Conservation (phyloP, 139 green algal genomes). For the Haematococcus sp. region DNA sequence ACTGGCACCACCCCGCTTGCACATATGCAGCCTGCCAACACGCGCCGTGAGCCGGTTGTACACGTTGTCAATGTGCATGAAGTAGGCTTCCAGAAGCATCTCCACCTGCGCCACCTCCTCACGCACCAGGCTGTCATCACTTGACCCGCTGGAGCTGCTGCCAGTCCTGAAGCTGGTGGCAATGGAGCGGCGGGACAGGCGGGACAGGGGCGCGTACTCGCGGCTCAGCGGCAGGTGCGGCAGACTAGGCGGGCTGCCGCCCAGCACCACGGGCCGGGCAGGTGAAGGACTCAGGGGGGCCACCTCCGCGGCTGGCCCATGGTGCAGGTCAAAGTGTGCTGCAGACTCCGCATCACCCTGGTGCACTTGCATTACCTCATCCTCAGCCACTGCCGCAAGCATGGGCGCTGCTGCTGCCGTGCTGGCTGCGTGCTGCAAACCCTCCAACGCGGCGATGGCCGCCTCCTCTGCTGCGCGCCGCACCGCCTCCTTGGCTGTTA, state of each 20-base stretch:
- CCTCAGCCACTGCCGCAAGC: too few relatives aligned
- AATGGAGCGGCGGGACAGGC: constrained; percentile 3
- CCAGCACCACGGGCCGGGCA: too few relatives aligned
- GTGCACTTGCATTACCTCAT: too few relatives aligned
- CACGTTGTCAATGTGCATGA: constrained; percentile 47
- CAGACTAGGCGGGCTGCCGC: not conserved
- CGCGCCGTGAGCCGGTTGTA: constrained; percentile 72
- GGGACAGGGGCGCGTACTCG: not conserved
- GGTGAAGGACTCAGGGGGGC: too few relatives aligned
- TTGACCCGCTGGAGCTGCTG: not conserved
- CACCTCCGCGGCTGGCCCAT: too few relatives aligned
- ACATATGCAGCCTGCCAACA: too few relatives aligned
- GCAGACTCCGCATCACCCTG: too few relatives aligned
- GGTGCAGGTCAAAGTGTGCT: too few relatives aligned
- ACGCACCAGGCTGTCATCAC: constrained; percentile 18
- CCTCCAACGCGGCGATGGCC: not conserved
- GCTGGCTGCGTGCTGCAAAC: too few relatives aligned
- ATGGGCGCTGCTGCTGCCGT: too few relatives aligned
- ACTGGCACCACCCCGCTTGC: too few relatives aligned
- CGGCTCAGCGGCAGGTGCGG: not conserved
- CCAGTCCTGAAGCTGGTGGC: not conserved
- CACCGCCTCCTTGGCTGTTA: not conserved
- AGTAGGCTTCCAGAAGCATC: constrained; percentile 70
- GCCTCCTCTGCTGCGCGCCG: not conserved
- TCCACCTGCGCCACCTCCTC: constrained; percentile 56